phyloP scores from a whole-genome alignment of 2,329 filamentous ascomycete genomes.

The Bipolaris cookei region DNA sequence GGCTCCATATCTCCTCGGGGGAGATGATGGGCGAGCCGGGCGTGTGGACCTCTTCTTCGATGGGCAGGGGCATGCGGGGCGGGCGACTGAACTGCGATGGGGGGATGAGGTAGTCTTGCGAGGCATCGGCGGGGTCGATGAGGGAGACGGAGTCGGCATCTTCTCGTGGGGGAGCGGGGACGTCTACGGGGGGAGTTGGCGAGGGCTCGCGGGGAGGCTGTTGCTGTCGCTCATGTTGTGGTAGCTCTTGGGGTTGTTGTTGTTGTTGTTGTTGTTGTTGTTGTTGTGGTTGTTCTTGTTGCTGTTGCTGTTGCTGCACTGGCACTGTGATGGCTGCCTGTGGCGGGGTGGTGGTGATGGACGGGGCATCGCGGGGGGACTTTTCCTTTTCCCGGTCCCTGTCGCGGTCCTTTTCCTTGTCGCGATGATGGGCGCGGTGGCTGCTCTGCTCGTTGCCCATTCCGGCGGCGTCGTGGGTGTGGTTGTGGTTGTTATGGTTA shows the following conservation, averaged over 20 bases:
- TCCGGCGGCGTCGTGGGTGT: constrained; percentile 7
- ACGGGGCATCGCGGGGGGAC: constrained; percentile 8
- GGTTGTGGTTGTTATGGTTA: constrained; percentile 17
- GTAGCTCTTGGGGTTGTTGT: not conserved
- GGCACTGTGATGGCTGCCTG: constrained; percentile 1
- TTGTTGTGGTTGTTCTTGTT: constrained; percentile 1
- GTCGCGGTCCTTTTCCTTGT: constrained; percentile 6
- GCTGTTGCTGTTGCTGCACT: not conserved
- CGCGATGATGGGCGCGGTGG: constrained; percentile 28
- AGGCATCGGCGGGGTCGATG: constrained; percentile 38
- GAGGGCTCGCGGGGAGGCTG: constrained; percentile 15
- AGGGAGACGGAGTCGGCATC: constrained; percentile 28
- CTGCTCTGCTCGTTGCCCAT: constrained; percentile 53
- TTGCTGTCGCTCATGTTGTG: not conserved
- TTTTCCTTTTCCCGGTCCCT: constrained; percentile 13
- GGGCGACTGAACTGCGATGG: constrained; percentile 66
- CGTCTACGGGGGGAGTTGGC: constrained; percentile 50
- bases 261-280: not conserved
- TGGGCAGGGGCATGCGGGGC: constrained; percentile 87
- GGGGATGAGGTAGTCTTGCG: constrained; percentile 49
- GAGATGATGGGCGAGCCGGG: constrained; percentile 89
- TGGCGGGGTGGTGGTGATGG: not conserved
- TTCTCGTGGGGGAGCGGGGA: constrained; percentile 37
- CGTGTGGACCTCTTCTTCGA: constrained; percentile 87
- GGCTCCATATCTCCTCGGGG: constrained; percentile 66